phyloP scores from a whole-genome alignment of 1,284 basidiomycete genomes.

The Volvariella volvacea region DNA sequence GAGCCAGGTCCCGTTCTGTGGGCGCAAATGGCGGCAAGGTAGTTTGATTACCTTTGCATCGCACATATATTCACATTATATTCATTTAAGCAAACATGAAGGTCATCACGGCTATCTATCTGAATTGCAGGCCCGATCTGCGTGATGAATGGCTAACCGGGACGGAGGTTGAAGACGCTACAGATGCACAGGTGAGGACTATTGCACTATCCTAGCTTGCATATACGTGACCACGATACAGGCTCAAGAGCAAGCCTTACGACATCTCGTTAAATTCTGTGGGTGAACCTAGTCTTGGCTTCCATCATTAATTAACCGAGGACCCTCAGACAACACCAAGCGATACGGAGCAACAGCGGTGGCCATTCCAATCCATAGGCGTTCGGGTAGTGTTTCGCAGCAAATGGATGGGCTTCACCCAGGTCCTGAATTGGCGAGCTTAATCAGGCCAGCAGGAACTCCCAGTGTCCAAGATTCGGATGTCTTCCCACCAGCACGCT shows the following conservation, averaged over 20 bases:
- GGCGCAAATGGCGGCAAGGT: slow-evolving; percentile 98
- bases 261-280: slow-evolving; percentile 94
- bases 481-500: slow-evolving; percentile 77
- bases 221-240: slow-evolving; percentile 22
- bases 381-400: slow-evolving; percentile 75
- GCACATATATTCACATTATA: slow-evolving; percentile 3
- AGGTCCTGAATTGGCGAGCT: slow-evolving; percentile 64
- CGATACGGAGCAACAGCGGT: slow-evolving; percentile 65
- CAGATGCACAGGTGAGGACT: slow-evolving; percentile 71
- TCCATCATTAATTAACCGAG: neutral
- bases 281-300: slow-evolving; percentile 21
- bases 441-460: slow-evolving; percentile 70
- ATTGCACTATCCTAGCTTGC: slow-evolving; percentile 1
- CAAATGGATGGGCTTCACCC: slow-evolving; percentile 72
- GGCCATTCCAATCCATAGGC: slow-evolving; percentile 52
- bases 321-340: slow-evolving; percentile 64
- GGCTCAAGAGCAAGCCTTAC: slow-evolving; percentile 95
- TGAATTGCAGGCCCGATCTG: slow-evolving; percentile 94
- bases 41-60: slow-evolving; percentile 19
- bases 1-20: slow-evolving; percentile 97
- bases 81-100: slow-evolving; percentile 88
- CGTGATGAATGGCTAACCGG: slow-evolving; percentile 98
- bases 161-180: slow-evolving; percentile 86
- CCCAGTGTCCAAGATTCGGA: slow-evolving; percentile 73
- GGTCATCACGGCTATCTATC: slow-evolving; percentile 96